Percentiles rank a stretch among this genome's conserved stretches.
Evolutionary conservation across 495 filamentous ascomycete genomes (phyloP).

Genomic region (Articulospora tetracladia): DNA sequence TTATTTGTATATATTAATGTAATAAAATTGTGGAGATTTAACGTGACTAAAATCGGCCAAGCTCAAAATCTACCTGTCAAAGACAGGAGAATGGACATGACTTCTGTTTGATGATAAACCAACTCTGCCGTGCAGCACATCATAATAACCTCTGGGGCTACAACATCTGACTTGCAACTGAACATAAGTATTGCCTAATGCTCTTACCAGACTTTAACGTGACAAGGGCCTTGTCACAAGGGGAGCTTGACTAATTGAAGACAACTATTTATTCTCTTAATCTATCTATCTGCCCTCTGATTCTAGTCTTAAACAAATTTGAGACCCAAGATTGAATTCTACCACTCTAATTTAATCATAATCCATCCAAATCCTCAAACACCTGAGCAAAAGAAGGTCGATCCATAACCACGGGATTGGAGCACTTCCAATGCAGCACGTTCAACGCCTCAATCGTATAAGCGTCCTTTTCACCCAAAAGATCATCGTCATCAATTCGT

Average conservation of each 20-base stretch:
- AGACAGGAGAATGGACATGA: no score
- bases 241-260: no score
- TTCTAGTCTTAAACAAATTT: neutral
- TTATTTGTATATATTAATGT: neutral
- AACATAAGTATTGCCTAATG: no score
- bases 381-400: conserved; percentile 21
- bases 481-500: conserved; percentile 14
- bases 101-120: no score
- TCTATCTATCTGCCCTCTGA: neutral
- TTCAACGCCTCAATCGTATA: conserved; percentile 19
- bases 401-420: conserved; percentile 18
- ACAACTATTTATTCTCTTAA: no score
- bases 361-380: conserved; percentile 9
- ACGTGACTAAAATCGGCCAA: no score
- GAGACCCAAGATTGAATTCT: neutral
- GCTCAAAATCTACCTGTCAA: no score
- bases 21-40: neutral
- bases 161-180: no score
- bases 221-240: no score
- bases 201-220: no score
- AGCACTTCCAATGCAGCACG: conserved; percentile 23
- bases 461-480: conserved; percentile 21
- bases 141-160: no score
- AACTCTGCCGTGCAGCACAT: no score
- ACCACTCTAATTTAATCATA: conserved; percentile 2